Percentiles rank a stretch among this genome's conserved stretches.
phyloP scores from a whole-genome alignment of 306 rosid species.

The Carpinus fangiana region DNA sequence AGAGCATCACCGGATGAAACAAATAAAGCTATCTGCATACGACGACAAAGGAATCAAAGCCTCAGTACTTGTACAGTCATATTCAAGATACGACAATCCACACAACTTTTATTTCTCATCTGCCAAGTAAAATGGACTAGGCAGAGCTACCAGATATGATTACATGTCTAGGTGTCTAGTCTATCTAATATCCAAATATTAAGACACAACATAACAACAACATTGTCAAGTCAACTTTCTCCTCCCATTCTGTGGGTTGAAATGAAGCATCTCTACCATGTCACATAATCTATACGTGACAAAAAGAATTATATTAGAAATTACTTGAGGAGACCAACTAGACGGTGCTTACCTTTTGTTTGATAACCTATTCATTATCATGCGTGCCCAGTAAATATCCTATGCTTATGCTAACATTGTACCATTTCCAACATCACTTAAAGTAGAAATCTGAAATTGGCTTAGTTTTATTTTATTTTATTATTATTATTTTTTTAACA shows the following conservation, averaged over 20 bases:
- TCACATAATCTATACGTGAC: not conserved
- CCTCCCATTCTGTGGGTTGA: not conserved
- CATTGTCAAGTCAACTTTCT: not conserved
- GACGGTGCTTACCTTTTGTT: not conserved
- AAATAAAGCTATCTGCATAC: constrained; percentile 60
- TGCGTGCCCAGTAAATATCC: no score
- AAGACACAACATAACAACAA: not conserved
- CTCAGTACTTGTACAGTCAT: constrained; percentile 22
- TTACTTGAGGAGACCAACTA: not conserved
- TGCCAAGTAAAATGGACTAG: constrained; percentile 16
- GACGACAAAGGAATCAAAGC: constrained; percentile 20
- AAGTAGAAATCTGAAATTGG: no score
- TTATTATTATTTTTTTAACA: no score
- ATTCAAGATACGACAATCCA: constrained; percentile 6
- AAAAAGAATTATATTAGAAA: not conserved
- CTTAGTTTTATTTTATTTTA: no score
- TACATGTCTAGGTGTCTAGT: not conserved
- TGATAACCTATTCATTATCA: not conserved
- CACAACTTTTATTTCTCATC: constrained; percentile 16
- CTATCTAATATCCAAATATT: not conserved
- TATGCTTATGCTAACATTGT: no score
- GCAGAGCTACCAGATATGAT: constrained; percentile 1
- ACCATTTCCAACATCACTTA: no score
- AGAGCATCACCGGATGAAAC: constrained; percentile 73
- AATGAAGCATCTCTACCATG: no score